Percentiles rank a stretch among this genome's conserved stretches.
Conservation (phyloP, 176 grass and related monocot species). For the Poa annua region DNA sequence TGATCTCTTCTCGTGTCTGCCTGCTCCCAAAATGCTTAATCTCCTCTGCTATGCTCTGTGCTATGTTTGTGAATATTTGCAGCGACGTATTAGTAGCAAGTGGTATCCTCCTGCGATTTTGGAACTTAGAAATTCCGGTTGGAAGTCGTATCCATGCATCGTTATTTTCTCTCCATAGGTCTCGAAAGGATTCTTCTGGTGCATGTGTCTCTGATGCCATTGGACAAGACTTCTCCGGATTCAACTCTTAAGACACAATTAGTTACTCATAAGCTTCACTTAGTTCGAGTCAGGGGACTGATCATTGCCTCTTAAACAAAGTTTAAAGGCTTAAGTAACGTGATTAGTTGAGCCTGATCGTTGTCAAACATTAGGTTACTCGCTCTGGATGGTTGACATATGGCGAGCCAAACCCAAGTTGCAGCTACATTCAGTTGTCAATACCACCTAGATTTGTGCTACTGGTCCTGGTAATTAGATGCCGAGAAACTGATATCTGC, state of each 20-base stretch:
- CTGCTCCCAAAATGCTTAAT: conserved; percentile 13
- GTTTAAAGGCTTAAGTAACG: not conserved
- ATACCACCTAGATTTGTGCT: not conserved
- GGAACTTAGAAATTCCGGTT: not conserved
- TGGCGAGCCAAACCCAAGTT: conserved; percentile 24
- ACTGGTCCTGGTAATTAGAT: not conserved
- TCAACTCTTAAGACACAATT: conserved; percentile 34
- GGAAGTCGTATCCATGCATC: not conserved
- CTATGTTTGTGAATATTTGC: not conserved
- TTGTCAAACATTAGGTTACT: conserved; percentile 48
- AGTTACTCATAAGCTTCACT: conserved; percentile 11
- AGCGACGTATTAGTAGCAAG: not conserved
- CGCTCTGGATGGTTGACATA: conserved; percentile 36
- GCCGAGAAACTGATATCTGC: not conserved
- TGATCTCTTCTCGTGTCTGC: not conserved
- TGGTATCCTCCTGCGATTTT: not conserved
- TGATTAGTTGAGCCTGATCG: not conserved
- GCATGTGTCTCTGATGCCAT: conserved; percentile 44
- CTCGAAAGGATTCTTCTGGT: not conserved
- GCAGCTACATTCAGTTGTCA: not conserved
- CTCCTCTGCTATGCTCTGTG: not conserved
- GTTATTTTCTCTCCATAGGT: not conserved
- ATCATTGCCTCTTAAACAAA: not conserved
- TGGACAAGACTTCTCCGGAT: conserved; percentile 16
- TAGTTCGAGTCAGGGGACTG: not conserved